Evolutionary conservation across 2,329 filamentous ascomycete species (phyloP), one percentile per base, ranked within the genome.

Genomic region (Colletotrichum aenigma): DNA sequence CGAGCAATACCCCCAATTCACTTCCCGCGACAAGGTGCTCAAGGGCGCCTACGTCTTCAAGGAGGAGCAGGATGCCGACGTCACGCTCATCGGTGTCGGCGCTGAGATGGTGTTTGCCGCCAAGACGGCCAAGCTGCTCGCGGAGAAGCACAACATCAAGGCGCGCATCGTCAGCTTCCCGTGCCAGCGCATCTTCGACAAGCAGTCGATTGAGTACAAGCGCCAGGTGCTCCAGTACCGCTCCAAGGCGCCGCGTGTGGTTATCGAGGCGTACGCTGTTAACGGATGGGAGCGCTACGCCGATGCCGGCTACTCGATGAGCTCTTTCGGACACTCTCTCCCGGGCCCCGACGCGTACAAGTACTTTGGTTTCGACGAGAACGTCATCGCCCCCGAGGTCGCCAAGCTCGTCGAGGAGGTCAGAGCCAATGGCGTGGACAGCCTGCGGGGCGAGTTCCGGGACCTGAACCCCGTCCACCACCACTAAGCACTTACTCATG

Each of bases 231-330:
- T 92, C 61, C 82, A 82, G 70, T 80, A 86, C 76, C 83, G 85
- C 32, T 83, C 85, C 78, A 81, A 82, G 28, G 83, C 86, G 3
- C 88, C 89, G 0, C 82, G 86, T 2, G 88, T 93, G 18, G 89
- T 92, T 6, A 89, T 93, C 58, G 92, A 93, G 81, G 89, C 91
- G 1, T 92, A 91, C 79, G 86, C 88, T 2, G 85, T 87, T 2
- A 89, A 89, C 74, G 89, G 90, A 1, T 92, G 91, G 90, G 91
- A 92, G 82, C 81, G 90, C 24, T 92, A 92, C 78, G 90, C 90
- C 0, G 88, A 91, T 80, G 91, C 90, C 1, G 89, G 88, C 2
- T 86, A 86, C 74, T 88, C 85, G 64, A 88, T 92, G 86, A 85
- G 85, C 60, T 83, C 84, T 0, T 92, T 92, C 77, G 90, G 90